Base-by-base conservation (phyloP, 1,284 basidiomycete genomes). In the Stereum hirsutum region DNA sequence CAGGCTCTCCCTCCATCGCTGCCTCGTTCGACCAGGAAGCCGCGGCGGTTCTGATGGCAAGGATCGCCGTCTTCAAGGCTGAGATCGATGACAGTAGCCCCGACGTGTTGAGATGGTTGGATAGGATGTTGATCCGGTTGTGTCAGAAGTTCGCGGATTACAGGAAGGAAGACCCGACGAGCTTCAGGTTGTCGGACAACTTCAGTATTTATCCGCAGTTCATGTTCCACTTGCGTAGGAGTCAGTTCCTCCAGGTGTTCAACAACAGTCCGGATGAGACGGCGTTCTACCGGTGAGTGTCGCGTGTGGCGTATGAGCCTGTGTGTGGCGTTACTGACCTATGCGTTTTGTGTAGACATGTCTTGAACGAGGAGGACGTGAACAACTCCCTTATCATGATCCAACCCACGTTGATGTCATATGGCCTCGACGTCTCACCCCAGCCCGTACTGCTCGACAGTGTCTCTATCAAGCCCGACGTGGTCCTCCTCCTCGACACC, bases 121-220 rank as follows among this genome's bases (percentile, higher is more conserved):
- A 99, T 68, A 75, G 96, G 46, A 99, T 99, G 96, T 75, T 99
- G 44, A 99, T 99, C 59, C 79, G 96, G 10, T 70, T 99, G 32
- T 99, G 96, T 67, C 96, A 99, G 70, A 99, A 99, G 75, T 99
- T 99, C 59, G 96, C 96, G 45, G 94, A 98, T 62, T 99, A 99
- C 62, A 74, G 93, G 57, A 99, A 99, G 69, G 96, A 99, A 65
- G 96, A 99, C 59, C 90, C 95, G 4, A 81, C 85, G 40, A 90
- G 85, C 62, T 99, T 99, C 78, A 75, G 93, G 51, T 71, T 99
- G 52, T 75, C 81, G 48, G 93, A 97, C 57, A 95, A 95, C 64
- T 99, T 99, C 66, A 92, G 89, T 62, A 99, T 99, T 57, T 99
- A 99, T 65, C 96, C 96, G 26, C 96, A 99, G 63, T 99, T 99